phyloP scores from a whole-genome alignment of 2,329 filamentous ascomycete genomes.

The Ophiocordyceps camponoti-saundersi region DNA sequence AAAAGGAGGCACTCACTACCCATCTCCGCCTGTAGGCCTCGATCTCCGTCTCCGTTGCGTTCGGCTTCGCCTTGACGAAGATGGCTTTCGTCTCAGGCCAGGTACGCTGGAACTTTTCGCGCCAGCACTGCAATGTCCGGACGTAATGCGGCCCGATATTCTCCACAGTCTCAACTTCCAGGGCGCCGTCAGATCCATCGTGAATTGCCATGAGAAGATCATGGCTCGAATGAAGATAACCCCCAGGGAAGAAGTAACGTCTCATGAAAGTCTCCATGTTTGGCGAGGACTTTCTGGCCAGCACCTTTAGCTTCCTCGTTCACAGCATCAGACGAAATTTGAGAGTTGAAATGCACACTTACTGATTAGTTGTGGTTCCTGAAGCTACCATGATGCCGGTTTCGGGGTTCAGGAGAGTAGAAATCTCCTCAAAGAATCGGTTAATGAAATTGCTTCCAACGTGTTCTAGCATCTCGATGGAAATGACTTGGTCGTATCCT shows the following conservation, averaged over 20 bases:
- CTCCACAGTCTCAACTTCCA: slow-evolving; percentile 36
- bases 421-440: slow-evolving; percentile 48
- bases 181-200: slow-evolving; percentile 30
- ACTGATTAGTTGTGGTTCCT: slow-evolving; percentile 45
- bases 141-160: slow-evolving; percentile 61
- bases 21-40: slow-evolving; percentile 54
- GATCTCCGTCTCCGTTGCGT: slow-evolving; percentile 41
- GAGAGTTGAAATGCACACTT: neutral
- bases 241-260: slow-evolving; percentile 64
- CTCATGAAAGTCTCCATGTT: slow-evolving; percentile 41
- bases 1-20: slow-evolving; percentile 33
- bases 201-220: slow-evolving; percentile 43
- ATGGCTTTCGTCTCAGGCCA: slow-evolving; percentile 16
- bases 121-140: slow-evolving; percentile 51
- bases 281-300: slow-evolving; percentile 18
- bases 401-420: slow-evolving; percentile 44
- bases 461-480: slow-evolving; percentile 62
- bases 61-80: slow-evolving; percentile 39
- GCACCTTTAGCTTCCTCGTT: too few species aligned
- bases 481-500: slow-evolving; percentile 52
- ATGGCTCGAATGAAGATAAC: slow-evolving; percentile 44
- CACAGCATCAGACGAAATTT: too few species aligned
- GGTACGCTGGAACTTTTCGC: slow-evolving; percentile 39
- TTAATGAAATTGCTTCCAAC: slow-evolving; percentile 49
- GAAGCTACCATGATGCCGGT: slow-evolving; percentile 54